Evolutionary conservation across 495 filamentous ascomycete species (phyloP), one percentile per base, ranked within the genome.

Genomic region (Daldinia caldariorum): DNA sequence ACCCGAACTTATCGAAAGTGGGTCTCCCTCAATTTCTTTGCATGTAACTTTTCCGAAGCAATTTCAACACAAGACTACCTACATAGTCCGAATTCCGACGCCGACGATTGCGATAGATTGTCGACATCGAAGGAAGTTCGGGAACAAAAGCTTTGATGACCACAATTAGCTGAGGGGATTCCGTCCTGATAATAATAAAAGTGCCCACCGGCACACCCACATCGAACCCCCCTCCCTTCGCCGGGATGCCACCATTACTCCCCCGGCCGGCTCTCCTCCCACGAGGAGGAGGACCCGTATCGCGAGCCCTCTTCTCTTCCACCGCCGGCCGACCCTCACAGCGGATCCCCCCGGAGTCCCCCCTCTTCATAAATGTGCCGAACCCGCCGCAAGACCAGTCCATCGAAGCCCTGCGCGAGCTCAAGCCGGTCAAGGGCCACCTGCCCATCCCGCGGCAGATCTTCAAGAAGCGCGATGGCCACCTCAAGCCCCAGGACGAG

Each of bases 331-430:
- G 49, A 0, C 7, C 56, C 6, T 16, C 14, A 2, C 69, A 60
- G 50, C 66, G 49, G 16, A 66, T 82, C 54, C 83, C 83, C 0
- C 82, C 83, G 41, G 81, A 84, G 39, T 83, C 82, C 7, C 82
- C 83, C 8, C 69, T 70, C 12, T 84, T 78, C 80, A 80, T 85
- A 74, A 78, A 73, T 57, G 37, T 84, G 14, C 81, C 80, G 26
- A 79, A 79, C 57, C 82, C 81, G 32, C 80, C 81, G 0, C 83
- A 84, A 35, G 77, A 80, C 53, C 69, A 76, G 29, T 78, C 80
- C 38, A 60, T 69, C 53, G 76, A 75, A 39, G 78, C 69, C 5
- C 72, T 75, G 5, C 77, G 77, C 9, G 75, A 75, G 37, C 75
- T 75, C 10, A 74, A 72, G 53, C 70, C 59, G n/a, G 58, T 81